phyloP scores from a whole-genome alignment of 2,329 filamentous ascomycete genomes.

The Aspergillus chevalieri region DNA sequence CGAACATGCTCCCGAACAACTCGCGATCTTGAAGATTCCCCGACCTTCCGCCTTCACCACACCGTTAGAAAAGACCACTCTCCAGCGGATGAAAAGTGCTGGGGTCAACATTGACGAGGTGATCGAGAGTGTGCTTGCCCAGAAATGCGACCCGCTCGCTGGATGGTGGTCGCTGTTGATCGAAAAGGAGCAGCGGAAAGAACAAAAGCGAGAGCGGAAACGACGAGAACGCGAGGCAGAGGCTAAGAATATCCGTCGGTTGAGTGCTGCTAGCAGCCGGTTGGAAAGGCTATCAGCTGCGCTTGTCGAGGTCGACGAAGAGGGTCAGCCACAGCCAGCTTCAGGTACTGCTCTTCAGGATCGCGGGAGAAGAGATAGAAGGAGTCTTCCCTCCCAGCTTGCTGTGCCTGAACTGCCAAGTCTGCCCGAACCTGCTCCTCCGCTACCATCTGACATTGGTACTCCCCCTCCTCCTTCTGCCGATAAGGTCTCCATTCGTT shows the following conservation, averaged over 20 bases:
- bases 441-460: slow-evolving; percentile 29
- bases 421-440: slow-evolving; percentile 56
- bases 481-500: slow-evolving; percentile 67
- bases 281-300: slow-evolving; percentile 74
- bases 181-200: slow-evolving; percentile 90
- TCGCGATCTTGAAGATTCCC: slow-evolving; percentile 77
- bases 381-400: slow-evolving; percentile 60
- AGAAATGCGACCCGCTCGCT: slow-evolving; percentile 81
- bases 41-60: slow-evolving; percentile 80
- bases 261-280: slow-evolving; percentile 85
- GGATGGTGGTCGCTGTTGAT: slow-evolving; percentile 95
- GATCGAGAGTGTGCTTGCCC: slow-evolving; percentile 85
- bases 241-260: slow-evolving; percentile 67
- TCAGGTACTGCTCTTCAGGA: slow-evolving; percentile 56
- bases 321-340: slow-evolving; percentile 46
- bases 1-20: slow-evolving; percentile 80
- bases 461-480: slow-evolving; percentile 60
- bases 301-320: slow-evolving; percentile 72
- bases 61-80: slow-evolving; percentile 76
- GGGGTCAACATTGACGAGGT: slow-evolving; percentile 92
- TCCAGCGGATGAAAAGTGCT: slow-evolving; percentile 87
- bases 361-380: slow-evolving; percentile 70
- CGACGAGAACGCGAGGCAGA: slow-evolving; percentile 79
- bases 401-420: slow-evolving; percentile 68
- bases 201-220: slow-evolving; percentile 70